Evolutionary conservation across 352 stramenopile species (phyloP), one percentile per base, ranked within the genome.

Genomic region (Globisporangium megalacanthum): DNA sequence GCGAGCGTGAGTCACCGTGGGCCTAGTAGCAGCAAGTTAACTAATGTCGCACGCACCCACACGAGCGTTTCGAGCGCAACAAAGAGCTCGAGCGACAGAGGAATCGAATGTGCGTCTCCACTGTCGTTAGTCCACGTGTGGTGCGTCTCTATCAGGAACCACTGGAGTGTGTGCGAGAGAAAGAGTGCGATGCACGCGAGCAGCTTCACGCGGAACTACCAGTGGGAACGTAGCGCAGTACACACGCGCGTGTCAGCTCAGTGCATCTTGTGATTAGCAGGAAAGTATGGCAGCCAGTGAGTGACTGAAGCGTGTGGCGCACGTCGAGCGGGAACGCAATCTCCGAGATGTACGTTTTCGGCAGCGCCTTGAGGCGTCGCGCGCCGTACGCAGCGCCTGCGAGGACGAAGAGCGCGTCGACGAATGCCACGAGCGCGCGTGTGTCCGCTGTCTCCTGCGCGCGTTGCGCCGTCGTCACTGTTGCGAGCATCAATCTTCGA

Each of bases 311-410:
- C 3, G 35, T 13, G 10, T 39, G 35, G 35, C 74, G 46, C 54
- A 88, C 80, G 45, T 90, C 77, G n/a, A 78, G 54, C 1, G 80
- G 80, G 61, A 88, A 88, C 4, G 73, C 72, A 48, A 90, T 90
- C 62, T 90, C 80, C 1, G 80, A 90, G 31, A 90, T 68, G 52
- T 90, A 90, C 13, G 80, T 90, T 72, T 80, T 90, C 39, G 80
- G 72, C 51, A 82, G 68, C 0, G 76, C 70, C 51, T 62, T 62
- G 7, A 90, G 68, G 52, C 83, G 72, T 22, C 81, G 73, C 25
- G 62, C 63, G 37, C 66, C 66, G 57, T 90, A 90, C 55, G 70
- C 60, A 29, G 74, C 49, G n/a, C 80, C 76, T 13, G 75, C 51
- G 42, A 88, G 61, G 25, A 84, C 52, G 57, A 88, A 90, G 49